Conservation (phyloP, 1,284 basidiomycete genomes). For the Kalmanozyma brasiliensis region DNA sequence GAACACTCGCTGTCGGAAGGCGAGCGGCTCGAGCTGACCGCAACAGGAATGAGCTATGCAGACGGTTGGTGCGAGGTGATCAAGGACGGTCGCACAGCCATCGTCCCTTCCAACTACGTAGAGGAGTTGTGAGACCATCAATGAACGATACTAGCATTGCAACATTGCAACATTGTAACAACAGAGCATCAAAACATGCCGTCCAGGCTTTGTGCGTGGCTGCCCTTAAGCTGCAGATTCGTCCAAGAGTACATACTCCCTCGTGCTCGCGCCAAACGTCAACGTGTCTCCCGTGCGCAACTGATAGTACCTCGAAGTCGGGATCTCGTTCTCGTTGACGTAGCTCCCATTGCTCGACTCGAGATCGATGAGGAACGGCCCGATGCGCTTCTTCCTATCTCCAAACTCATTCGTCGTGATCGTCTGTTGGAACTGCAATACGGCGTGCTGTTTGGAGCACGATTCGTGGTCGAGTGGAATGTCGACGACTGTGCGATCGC, state of each 20-base stretch:
- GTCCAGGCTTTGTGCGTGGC: neutral
- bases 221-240: constrained; percentile 35
- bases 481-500: constrained; percentile 78
- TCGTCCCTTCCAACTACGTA: constrained; percentile 53
- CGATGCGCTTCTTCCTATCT: constrained; percentile 72
- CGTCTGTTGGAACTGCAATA: constrained; percentile 89
- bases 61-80: constrained; percentile 50
- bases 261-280: constrained; percentile 58
- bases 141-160: neutral
- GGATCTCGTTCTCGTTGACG: constrained; percentile 88
- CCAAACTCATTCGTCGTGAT: constrained; percentile 90
- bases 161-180: neutral
- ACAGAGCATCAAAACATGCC: neutral
- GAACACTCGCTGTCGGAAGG: constrained; percentile 36
- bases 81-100: constrained; percentile 34
- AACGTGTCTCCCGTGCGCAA: constrained; percentile 78
- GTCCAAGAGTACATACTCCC: constrained; percentile 63
- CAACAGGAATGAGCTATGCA: constrained; percentile 40
- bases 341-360: constrained; percentile 94
- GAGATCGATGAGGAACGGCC: constrained; percentile 81
- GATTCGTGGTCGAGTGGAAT: constrained; percentile 94
- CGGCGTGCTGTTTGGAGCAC: constrained; percentile 98
- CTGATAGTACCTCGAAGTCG: constrained; percentile 89
- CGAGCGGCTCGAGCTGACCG: constrained; percentile 42
- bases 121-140: constrained; percentile 9